These are phyloP conservation scores for Helianthus tuberosus DNA, from an alignment of 129 eudicot species.

Conservation along the genomic window DNA sequence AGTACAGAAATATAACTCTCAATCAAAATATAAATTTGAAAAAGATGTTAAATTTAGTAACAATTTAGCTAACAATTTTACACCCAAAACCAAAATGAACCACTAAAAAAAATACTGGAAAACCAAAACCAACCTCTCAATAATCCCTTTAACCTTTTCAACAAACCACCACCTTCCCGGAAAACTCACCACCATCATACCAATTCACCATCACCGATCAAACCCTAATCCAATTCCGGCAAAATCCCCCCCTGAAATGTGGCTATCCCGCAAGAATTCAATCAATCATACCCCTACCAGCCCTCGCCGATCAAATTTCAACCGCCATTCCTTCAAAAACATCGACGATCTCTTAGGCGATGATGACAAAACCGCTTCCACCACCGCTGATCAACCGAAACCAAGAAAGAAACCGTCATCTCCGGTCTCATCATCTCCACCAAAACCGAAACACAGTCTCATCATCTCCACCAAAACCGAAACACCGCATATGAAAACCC, in stretches of 20 bases:
- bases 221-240: conserved; percentile 12
- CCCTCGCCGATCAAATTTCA: conserved; percentile 25
- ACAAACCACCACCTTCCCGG: conserved; percentile 25
- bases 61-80: not conserved
- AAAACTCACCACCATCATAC: conserved; percentile 2
- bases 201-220: not conserved
- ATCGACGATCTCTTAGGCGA: conserved; percentile 19
- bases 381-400: not conserved
- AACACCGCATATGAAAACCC: not conserved
- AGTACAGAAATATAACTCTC: too few species aligned
- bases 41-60: too few species aligned
- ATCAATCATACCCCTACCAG: conserved; percentile 1
- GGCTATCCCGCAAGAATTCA: conserved; percentile 31
- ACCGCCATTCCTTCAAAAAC: conserved; percentile 33
- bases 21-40: too few species aligned
- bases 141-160: not conserved
- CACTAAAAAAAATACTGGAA: not conserved
- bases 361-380: conserved; percentile 9
- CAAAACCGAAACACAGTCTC: not conserved
- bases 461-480: conserved; percentile 5
- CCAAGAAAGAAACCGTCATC: conserved; percentile 7
- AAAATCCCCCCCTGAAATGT: conserved; percentile 9
- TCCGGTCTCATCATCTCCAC: not conserved
- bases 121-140: conserved; percentile 13
- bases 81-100: not conserved